Percentiles rank a stretch among this genome's conserved stretches.
phyloP scores from a whole-genome alignment of 345 rosid species.

The Lepidium didymum region DNA sequence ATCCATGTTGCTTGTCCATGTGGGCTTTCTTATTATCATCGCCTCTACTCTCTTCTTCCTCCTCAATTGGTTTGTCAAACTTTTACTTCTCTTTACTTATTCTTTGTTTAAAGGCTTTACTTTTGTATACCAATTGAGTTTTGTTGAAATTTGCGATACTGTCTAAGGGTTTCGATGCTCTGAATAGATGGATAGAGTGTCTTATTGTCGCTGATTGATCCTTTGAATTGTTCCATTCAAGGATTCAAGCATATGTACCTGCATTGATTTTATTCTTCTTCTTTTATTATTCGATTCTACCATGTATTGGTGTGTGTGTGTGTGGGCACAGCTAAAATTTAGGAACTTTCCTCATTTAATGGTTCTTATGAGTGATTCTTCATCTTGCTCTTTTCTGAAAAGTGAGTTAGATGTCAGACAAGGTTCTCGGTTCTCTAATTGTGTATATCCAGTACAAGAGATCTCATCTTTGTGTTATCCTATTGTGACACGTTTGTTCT shows the following conservation, averaged over 20 bases:
- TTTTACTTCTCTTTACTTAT: neutral
- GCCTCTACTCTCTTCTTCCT: constrained; percentile 69
- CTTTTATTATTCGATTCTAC: neutral
- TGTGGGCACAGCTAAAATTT: neutral
- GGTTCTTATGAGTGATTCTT: neutral
- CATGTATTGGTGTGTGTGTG: neutral
- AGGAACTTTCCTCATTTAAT: neutral
- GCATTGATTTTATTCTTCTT: neutral
- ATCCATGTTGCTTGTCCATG: constrained; percentile 59
- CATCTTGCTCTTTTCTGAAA: neutral
- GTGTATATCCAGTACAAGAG: neutral
- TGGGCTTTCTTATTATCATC: constrained; percentile 61
- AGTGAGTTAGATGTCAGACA: neutral
- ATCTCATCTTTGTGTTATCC: neutral
- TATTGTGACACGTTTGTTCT: neutral
- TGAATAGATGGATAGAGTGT: neutral
- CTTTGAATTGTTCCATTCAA: neutral
- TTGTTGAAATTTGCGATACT: neutral
- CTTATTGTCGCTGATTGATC: neutral
- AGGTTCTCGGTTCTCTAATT: neutral
- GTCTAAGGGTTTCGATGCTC: neutral
- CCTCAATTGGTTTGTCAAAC: constrained; percentile 58
- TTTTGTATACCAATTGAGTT: neutral
- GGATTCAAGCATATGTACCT: neutral
- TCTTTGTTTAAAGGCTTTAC: neutral